Conservation (phyloP, 805 yeast species). For the Lachancea cidri region DNA sequence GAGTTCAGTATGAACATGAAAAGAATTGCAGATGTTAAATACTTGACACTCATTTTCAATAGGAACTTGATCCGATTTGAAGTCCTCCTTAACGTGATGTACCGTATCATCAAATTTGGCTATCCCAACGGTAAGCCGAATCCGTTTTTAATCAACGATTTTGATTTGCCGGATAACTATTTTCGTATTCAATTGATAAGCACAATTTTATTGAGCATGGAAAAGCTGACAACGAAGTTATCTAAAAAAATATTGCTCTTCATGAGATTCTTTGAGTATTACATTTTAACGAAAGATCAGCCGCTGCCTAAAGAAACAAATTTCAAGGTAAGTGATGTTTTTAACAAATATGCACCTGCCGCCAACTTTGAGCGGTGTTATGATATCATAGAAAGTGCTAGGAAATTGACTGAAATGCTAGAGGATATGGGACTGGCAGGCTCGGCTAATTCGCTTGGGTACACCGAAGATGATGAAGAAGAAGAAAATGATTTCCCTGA, state of each 20-base stretch:
- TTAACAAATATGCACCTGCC: slow-evolving; percentile 24
- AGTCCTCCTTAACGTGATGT: slow-evolving; percentile 47
- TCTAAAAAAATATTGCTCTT: slow-evolving; percentile 35
- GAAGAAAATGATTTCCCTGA: slow-evolving; percentile 23
- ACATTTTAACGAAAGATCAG: slow-evolving; percentile 51
- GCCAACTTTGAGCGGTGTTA: slow-evolving; percentile 35
- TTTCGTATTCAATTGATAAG: slow-evolving; percentile 61
- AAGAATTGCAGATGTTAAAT: slow-evolving; percentile 56
- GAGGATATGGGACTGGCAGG: slow-evolving; percentile 6
- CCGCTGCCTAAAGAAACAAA: slow-evolving; percentile 63
- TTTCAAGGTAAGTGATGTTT: slow-evolving; percentile 45
- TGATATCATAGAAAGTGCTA: slow-evolving; percentile 41
- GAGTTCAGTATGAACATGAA: slow-evolving; percentile 54
- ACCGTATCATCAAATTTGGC: slow-evolving; percentile 57
- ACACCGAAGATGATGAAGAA: slow-evolving; percentile 16
- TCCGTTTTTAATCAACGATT: slow-evolving; percentile 34
- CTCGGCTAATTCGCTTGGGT: background rate
- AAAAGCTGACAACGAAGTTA: slow-evolving; percentile 16
- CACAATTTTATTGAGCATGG: slow-evolving; percentile 36
- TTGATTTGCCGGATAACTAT: slow-evolving; percentile 65
- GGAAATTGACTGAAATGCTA: slow-evolving; percentile 26
- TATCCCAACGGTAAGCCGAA: slow-evolving; percentile 56
- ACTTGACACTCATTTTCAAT: slow-evolving; percentile 54
- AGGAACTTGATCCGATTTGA: slow-evolving; percentile 41
- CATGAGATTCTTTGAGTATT: slow-evolving; percentile 64